These are phyloP conservation scores for Globisporangium rhizosaccharum DNA, from an alignment of 352 stramenopile genomes.

Conservation along the genomic window DNA sequence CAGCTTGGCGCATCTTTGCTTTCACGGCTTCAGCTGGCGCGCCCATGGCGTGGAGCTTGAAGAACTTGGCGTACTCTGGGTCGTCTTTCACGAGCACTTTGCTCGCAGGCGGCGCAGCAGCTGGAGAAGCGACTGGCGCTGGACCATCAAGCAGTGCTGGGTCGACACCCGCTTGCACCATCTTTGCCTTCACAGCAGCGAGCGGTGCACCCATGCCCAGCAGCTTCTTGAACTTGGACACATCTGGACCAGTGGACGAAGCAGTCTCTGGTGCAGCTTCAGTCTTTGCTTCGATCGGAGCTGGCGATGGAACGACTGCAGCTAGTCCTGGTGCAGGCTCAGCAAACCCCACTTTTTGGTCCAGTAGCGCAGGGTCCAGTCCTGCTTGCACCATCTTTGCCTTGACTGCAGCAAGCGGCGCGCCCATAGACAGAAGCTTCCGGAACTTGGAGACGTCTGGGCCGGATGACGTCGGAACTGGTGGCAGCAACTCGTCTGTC, in stretches of 20 bases:
- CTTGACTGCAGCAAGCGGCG: slow-evolving; percentile 46
- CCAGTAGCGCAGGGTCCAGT: slow-evolving; percentile 41
- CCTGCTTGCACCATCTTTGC: slow-evolving; percentile 63
- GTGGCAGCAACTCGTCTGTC: neutral
- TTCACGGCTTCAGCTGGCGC: slow-evolving; percentile 48
- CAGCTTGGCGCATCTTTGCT: slow-evolving; percentile 68
- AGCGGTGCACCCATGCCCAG: slow-evolving; percentile 55
- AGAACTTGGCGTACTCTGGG: slow-evolving; percentile 57
- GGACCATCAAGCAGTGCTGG: slow-evolving; percentile 37
- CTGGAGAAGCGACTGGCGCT: neutral
- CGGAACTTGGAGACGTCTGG: slow-evolving; percentile 47
- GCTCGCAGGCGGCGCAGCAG: neutral
- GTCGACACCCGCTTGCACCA: slow-evolving; percentile 60
- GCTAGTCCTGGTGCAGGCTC: neutral
- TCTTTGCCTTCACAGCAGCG: slow-evolving; percentile 57
- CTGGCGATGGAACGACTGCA: neutral
- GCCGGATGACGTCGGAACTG: slow-evolving; percentile 2
- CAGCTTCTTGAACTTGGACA: slow-evolving; percentile 62
- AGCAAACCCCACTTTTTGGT: slow-evolving; percentile 18
- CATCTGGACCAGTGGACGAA: slow-evolving; percentile 10
- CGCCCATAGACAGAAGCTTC: slow-evolving; percentile 64
- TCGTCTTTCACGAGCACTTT: slow-evolving; percentile 44
- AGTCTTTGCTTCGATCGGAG: slow-evolving; percentile 2
- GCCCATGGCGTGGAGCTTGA: slow-evolving; percentile 62
- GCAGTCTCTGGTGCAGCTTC: slow-evolving; percentile 9